Evolutionary conservation across 228 moss, liverwort and hornwort species (phyloP).

Genomic region (Sphagnum magellanicum): DNA sequence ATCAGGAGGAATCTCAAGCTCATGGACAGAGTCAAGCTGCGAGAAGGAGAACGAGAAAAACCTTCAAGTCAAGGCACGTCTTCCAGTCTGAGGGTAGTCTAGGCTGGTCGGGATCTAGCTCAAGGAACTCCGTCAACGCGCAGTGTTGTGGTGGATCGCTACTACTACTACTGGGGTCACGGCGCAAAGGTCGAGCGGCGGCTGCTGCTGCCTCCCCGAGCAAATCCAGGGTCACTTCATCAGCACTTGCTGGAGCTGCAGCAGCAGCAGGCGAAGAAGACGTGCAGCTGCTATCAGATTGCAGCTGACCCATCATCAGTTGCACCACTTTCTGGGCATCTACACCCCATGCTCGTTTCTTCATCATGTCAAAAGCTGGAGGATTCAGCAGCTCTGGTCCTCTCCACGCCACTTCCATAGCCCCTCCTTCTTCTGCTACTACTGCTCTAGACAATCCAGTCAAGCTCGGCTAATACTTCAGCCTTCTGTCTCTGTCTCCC

Average conservation of each 20-base stretch:
- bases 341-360: conserved; percentile 38
- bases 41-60: background rate
- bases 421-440: conserved; percentile 24
- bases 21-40: background rate
- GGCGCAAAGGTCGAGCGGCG: background rate
- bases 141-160: conserved; percentile 9
- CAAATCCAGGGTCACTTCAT: conserved; percentile 35
- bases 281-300: background rate
- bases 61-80: conserved; percentile 50
- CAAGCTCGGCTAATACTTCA: background rate
- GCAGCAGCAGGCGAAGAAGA: too few relatives aligned
- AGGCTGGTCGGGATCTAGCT: conserved; percentile 38
- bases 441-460: background rate
- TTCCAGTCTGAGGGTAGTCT: conserved; percentile 34
- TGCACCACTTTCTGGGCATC: conserved; percentile 52
- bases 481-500: too few relatives aligned
- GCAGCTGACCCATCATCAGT: conserved; percentile 42
- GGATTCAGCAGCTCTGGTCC: conserved; percentile 19
- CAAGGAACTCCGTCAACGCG: conserved; percentile 30
- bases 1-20: too few relatives aligned
- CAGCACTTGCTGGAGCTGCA: background rate
- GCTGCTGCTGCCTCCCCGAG: conserved; percentile 14
- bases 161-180: background rate
- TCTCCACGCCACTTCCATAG: conserved; percentile 53
- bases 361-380: conserved; percentile 12